Conservation (phyloP, 306 rosid genomes). For the Cucurbita moschata region DNA sequence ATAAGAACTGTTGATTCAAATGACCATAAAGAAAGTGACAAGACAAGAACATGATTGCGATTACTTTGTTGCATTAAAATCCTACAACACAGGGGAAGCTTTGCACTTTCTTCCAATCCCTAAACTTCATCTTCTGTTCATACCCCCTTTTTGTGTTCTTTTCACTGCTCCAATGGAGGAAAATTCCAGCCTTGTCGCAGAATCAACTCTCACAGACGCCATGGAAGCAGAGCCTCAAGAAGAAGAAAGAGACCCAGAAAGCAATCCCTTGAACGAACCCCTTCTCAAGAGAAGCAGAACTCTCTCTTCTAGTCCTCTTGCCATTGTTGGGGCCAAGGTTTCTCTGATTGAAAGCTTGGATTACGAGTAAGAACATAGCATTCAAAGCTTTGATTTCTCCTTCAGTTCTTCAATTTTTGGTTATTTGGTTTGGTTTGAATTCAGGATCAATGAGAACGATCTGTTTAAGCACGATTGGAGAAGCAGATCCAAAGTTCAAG, state of each 20-base stretch:
- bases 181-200: constrained; percentile 11
- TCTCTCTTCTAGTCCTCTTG: constrained; percentile 58
- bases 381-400: background rate
- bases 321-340: constrained; percentile 66
- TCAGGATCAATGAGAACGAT: constrained; percentile 89
- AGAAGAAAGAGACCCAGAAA: constrained; percentile 57
- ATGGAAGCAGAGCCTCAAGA: constrained; percentile 29
- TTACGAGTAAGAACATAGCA: constrained; percentile 37
- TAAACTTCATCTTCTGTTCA: too few relatives aligned
- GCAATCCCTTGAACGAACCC: constrained; percentile 36
- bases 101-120: background rate
- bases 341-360: constrained; percentile 78
- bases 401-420: background rate
- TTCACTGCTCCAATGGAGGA: constrained; percentile 30
- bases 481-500: constrained; percentile 63
- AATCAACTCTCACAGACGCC: constrained; percentile 10
- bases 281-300: constrained; percentile 57
- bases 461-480: constrained; percentile 89
- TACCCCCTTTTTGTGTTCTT: background rate
- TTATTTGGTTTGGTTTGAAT: constrained; percentile 3
- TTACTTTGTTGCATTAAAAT: background rate
- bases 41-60: background rate
- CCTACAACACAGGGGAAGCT: background rate
- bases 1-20: background rate
- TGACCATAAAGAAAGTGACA: background rate